These are phyloP conservation scores for Myriosclerotinia curreyana DNA, from an alignment of 2,329 filamentous ascomycete species.

Conservation along the genomic window DNA sequence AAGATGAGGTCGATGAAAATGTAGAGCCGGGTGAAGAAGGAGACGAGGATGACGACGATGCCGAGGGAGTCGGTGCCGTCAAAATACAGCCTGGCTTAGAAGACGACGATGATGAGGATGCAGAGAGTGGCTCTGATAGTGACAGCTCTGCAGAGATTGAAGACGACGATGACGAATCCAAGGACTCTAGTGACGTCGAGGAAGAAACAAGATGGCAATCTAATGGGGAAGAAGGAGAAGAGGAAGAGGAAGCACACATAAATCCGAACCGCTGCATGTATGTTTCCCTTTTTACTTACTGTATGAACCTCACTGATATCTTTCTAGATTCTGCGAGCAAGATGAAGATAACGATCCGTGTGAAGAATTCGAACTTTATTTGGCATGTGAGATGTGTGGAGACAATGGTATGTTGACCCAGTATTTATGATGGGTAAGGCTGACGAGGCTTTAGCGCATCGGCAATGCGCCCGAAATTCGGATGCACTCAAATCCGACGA, in stretches of 20 bases:
- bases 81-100: constrained; percentile 38
- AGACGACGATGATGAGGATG: constrained; percentile 43
- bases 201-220: constrained; percentile 54
- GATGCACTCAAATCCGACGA: constrained; percentile 59
- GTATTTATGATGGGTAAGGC: constrained; percentile 35
- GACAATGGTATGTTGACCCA: constrained; percentile 68
- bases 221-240: constrained; percentile 47
- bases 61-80: constrained; percentile 38
- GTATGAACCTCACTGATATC: constrained; percentile 34
- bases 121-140: constrained; percentile 35
- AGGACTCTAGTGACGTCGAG: constrained; percentile 57
- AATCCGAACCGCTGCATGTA: constrained; percentile 64
- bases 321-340: constrained; percentile 72
- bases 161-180: constrained; percentile 53
- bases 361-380: constrained; percentile 75
- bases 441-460: constrained; percentile 69
- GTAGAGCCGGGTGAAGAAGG: constrained; percentile 45
- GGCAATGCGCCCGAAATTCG: constrained; percentile 78
- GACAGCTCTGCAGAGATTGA: constrained; percentile 32
- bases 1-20: constrained; percentile 41
- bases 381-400: constrained; percentile 74
- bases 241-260: constrained; percentile 52
- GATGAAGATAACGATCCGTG: constrained; percentile 79
- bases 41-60: constrained; percentile 43
- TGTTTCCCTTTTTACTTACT: constrained; percentile 38